phyloP scores from a whole-genome alignment of 1,284 basidiomycete genomes.

The Kalmanozyma brasiliensis region DNA sequence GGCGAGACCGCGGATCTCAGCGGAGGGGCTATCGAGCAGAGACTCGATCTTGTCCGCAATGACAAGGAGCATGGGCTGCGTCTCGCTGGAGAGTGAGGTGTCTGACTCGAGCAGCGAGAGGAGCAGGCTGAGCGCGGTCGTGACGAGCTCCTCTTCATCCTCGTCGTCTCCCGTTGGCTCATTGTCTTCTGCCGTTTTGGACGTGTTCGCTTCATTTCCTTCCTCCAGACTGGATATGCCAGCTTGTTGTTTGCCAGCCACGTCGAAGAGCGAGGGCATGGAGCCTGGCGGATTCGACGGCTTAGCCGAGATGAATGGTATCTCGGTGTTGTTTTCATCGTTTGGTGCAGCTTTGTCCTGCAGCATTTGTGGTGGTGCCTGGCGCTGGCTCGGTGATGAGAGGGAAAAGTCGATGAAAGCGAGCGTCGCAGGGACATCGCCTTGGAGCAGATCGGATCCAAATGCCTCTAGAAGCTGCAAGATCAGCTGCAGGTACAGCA shows the following conservation, averaged over 20 bases:
- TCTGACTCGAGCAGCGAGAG: conserved; percentile 61
- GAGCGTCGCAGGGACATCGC: conserved; percentile 51
- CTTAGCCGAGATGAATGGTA: conserved; percentile 41
- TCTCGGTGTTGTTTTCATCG: conserved; percentile 2
- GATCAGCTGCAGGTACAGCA: conserved; percentile 60
- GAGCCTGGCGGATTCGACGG: background rate
- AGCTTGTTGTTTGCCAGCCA: conserved; percentile 1
- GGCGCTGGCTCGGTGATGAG: conserved; percentile 18
- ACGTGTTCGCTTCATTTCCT: background rate
- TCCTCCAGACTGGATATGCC: background rate
- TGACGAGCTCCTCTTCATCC: conserved; percentile 53
- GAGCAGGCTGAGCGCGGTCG: conserved; percentile 57
- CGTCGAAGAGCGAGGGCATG: conserved; percentile 30
- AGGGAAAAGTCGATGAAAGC: conserved; percentile 62
- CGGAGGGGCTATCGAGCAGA: conserved; percentile 38
- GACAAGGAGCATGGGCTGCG: conserved; percentile 56
- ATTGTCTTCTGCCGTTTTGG: background rate
- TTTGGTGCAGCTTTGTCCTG: background rate
- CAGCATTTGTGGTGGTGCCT: conserved; percentile 1
- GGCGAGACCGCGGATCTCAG: conserved; percentile 72
- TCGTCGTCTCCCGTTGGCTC: conserved; percentile 13
- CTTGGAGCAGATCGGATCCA: conserved; percentile 52
- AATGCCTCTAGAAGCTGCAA: conserved; percentile 61
- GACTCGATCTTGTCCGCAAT: conserved; percentile 50
- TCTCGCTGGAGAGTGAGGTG: conserved; percentile 31